Base-by-base conservation (phyloP, 169 alveolate genomes). In the Babesia caballi region DNA sequence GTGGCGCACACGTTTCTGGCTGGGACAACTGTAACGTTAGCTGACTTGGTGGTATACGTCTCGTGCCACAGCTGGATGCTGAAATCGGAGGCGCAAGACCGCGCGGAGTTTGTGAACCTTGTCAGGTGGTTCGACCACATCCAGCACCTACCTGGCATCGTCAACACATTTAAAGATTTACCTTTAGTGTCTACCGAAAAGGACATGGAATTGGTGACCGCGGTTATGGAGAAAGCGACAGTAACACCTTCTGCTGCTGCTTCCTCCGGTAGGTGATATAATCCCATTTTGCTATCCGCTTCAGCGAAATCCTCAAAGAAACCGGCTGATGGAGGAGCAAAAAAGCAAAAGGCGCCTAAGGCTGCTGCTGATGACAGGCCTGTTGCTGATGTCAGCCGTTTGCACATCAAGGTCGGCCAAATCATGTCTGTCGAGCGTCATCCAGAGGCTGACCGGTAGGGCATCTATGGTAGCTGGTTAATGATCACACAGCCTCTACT, bases 371-470 rank as follows among this genome's bases (percentile, higher is more conserved):
- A 83, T 12, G 59, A 85, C 19, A 70, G 84, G 27, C 89, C 81
- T 25, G 56, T 82, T 33, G 90, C 82, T 35, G 93, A 88, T 65
- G 88, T 88, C 25, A 67, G 89, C 35, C 59, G 93, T 12, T 38
- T 81, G 68, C 49, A 88, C 58, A 75, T 88, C 23, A 42, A 61
- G 41, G 91, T 88, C 23, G 93, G 93, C 8, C 72, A 66, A 56
- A 84, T 88, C 7, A 78, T 56, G 68, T 67, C 84, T 8, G 86
- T 88, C n/a, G 86, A 83, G 65, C 77, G 81, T 42, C 93, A 88
- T 49, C 89, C 89, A 21, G 93, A 82, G 40, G 93, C 93, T 2
- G 93, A 88, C 65, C 76, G 83, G 85, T 78, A 56, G 4, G 66
- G 17, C 19, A 19, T 21, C 0, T 2, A 36, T 21, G 25, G 4